Percentiles rank a stretch among this genome's conserved stretches.
These are phyloP conservation scores for Anisodus acutangulus DNA, from an alignment of 257 asterid genomes.

Conservation along the genomic window DNA sequence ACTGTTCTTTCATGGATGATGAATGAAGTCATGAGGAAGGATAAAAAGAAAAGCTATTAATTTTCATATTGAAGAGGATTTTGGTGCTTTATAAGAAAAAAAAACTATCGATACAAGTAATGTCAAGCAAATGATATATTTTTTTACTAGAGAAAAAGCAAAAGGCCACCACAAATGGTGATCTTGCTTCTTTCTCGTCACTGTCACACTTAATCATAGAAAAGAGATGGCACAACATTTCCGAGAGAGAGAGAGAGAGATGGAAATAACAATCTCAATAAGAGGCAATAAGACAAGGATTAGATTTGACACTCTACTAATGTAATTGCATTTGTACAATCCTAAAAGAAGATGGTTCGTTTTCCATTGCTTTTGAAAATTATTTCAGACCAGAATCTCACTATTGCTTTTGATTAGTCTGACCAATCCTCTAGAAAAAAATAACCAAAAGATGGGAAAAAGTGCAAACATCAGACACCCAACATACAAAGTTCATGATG, in stretches of 20 bases:
- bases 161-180: not conserved
- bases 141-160: not conserved
- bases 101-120: not conserved
- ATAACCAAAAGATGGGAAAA: not conserved
- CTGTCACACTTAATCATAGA: not conserved
- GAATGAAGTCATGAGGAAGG: not conserved
- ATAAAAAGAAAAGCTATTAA: not conserved
- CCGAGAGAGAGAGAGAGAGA: not conserved
- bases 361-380: not conserved
- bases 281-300: not conserved
- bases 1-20: not conserved
- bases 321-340: not conserved
- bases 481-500: not conserved
- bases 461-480: not conserved
- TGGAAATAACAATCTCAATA: not conserved
- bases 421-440: not conserved
- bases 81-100: not conserved
- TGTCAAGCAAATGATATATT: conserved; percentile 3
- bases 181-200: not conserved
- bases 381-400: not conserved
- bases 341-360: not conserved
- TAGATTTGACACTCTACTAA: not conserved
- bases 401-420: not conserved
- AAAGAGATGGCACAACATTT: not conserved
- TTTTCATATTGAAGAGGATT: conserved; percentile 2